Base-by-base conservation (phyloP, 1,284 basidiomycete genomes). In the Boletus smithii region DNA sequence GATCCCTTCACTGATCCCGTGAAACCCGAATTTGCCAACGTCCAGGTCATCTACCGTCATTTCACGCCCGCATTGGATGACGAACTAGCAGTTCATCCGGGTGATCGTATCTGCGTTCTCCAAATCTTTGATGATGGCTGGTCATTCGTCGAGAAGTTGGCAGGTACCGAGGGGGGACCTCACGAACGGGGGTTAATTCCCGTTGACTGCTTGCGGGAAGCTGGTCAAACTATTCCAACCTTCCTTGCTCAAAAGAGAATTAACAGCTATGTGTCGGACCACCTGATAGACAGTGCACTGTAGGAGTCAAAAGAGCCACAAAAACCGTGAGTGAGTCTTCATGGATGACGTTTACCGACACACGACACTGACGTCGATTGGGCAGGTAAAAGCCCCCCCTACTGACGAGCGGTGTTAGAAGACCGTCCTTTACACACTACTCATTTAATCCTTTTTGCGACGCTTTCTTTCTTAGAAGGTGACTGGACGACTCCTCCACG, bases 101-200 rank as follows among this genome's bases (percentile, higher is more conserved):
- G 75, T 4, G 83, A 87, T 39, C 53, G 56, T 11, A 77, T 87
- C 14, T 73, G 67, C 53, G 63, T 87, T 31, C 9, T 83, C 16
- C 68, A 69, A 39, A 58, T 74, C 11, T 88, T 78, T 60, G 79
- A 84, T 53, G 85, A 87, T 58, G 85, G 84, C 0, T 88, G 85
- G 85, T 73, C 73, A 1, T 57, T 74, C 46, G 73, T 81, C 14
- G 76, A 80, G 60, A 76, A 72, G 54, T 53, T 72, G 34, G 53
- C 57, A 41, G 48, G 8, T 7, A 6, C 27, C 2, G 26, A 18
- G 7, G n/a, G n/a, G 7, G 46, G 29, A 10, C 30, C 26, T 43
- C 44, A 30, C 22, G 49, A 55, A 14, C 44, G 54, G 32, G 75
- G 75, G 2, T 56, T 77, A 33, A 81, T 85, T 36, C 84, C 83